Evolutionary conservation across 805 yeast species (phyloP), one percentile per base, ranked within the genome.

Genomic region (Debaryomyces tyrocola): DNA sequence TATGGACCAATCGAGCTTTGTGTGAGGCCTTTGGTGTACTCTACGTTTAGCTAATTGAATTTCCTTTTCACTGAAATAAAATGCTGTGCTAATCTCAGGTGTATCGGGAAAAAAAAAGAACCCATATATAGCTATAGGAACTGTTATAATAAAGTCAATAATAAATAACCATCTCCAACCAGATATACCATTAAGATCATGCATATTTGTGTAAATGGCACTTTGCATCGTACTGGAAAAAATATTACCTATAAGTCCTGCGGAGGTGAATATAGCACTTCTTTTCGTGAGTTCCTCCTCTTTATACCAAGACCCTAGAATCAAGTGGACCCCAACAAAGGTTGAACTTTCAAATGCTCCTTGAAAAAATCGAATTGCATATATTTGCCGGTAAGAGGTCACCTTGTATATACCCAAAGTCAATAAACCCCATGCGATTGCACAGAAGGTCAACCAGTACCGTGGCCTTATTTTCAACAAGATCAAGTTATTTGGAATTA

Each of bases 121-220:
- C 0, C 88, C 87, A 51, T 76, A 80, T 4, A 81, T 33, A 3
- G 79, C 77, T 45, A 83, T 76, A 1, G 85, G 85, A 3, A 82
- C 55, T 0, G 87, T 81, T 38, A 82, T 70, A 28, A 79, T 55
- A 52, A 80, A 82, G 61, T 83, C 86, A 50, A 83, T 79, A 38
- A 83, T 78, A 56, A 81, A 83, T n/a, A 82, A 75, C 87, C 87
- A 82, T 60, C 83, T 72, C 86, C 86, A 82, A 6, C 87, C 87
- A 3, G 73, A 70, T 12, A 82, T 58, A 0, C 83, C 83, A n/a
- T 62, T 59, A 17, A 52, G 58, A 45, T 79, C 77, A 52, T 76
- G 61, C 70, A 80, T 66, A 51, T 70, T 69, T 15, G 58, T 62
- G 53, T 72, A 74, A 33, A 80, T 79, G 2, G 80, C 77, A n/a